phyloP scores from a whole-genome alignment of 2,329 filamentous ascomycete species.

The Coniochaeta hoffmannii region DNA sequence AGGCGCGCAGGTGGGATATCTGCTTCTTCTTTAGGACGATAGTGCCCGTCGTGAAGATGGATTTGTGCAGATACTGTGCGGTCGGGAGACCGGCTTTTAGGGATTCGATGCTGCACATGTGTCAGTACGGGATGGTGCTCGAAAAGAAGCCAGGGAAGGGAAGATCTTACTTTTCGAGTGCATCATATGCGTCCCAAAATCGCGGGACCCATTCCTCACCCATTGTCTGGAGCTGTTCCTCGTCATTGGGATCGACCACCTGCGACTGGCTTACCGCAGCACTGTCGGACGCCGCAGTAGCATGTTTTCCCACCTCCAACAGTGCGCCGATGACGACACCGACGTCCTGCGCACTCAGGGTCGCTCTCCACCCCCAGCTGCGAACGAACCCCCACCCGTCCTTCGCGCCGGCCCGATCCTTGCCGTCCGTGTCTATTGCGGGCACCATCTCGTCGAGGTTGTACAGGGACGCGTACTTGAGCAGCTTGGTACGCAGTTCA shows the following conservation, averaged over 20 bases:
- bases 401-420: slow-evolving; percentile 63
- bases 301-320: slow-evolving; percentile 74
- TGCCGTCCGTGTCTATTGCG: slow-evolving; percentile 62
- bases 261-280: slow-evolving; percentile 21
- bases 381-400: slow-evolving; percentile 96
- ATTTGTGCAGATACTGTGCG: slow-evolving; percentile 82
- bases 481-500: slow-evolving; percentile 72
- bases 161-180: slow-evolving; percentile 56
- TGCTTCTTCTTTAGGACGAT: slow-evolving; percentile 88
- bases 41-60: slow-evolving; percentile 89
- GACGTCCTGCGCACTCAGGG: slow-evolving; percentile 85
- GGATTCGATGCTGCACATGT: slow-evolving; percentile 57
- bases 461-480: slow-evolving; percentile 89
- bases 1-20: slow-evolving; percentile 85
- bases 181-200: slow-evolving; percentile 68
- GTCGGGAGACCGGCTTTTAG: slow-evolving; percentile 71
- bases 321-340: slow-evolving; percentile 89
- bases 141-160: slow-evolving; percentile 35
- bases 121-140: slow-evolving; percentile 35
- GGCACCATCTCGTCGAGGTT: slow-evolving; percentile 92
- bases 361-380: slow-evolving; percentile 96
- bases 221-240: slow-evolving; percentile 42
- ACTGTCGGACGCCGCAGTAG: slow-evolving; percentile 26
- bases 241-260: slow-evolving; percentile 36
- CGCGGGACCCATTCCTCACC: slow-evolving; percentile 58